phyloP scores from a whole-genome alignment of 1,284 basidiomycete species.

The Kalmanozyma brasiliensis region DNA sequence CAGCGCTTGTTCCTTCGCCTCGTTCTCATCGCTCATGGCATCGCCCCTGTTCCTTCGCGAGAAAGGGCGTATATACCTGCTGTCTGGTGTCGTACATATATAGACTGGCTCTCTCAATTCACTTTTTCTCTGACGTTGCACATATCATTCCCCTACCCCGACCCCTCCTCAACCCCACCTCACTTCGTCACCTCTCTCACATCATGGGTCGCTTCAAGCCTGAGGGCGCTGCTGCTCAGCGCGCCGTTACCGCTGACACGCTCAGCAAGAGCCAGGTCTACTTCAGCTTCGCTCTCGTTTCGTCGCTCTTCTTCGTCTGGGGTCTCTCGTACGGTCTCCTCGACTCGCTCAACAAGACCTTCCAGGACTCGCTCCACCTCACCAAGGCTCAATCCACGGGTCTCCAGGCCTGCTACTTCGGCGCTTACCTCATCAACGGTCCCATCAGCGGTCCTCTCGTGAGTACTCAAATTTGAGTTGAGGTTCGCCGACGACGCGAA shows the following conservation, averaged over 20 bases:
- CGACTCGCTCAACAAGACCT: slow-evolving; percentile 85
- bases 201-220: slow-evolving; percentile 32
- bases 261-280: slow-evolving; percentile 31
- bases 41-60: no score
- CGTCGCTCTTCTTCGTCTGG: slow-evolving; percentile 84
- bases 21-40: no score
- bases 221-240: slow-evolving; percentile 26
- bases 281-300: slow-evolving; percentile 77
- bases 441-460: slow-evolving; percentile 56
- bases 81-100: neutral
- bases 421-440: slow-evolving; percentile 65
- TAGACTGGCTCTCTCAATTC: no score
- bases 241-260: slow-evolving; percentile 30
- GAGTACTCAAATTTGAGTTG: no score
- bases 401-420: slow-evolving; percentile 85
- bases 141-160: neutral
- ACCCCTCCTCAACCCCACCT: neutral
- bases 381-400: slow-evolving; percentile 82
- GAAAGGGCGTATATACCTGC: no score
- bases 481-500: no score
- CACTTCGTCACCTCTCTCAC: neutral
- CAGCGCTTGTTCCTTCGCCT: neutral
- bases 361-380: slow-evolving; percentile 78
- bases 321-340: slow-evolving; percentile 75
- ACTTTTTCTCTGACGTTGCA: no score